Evolutionary conservation across 2,329 filamentous ascomycete species (phyloP).

Genomic region (Neonectria coccinea): DNA sequence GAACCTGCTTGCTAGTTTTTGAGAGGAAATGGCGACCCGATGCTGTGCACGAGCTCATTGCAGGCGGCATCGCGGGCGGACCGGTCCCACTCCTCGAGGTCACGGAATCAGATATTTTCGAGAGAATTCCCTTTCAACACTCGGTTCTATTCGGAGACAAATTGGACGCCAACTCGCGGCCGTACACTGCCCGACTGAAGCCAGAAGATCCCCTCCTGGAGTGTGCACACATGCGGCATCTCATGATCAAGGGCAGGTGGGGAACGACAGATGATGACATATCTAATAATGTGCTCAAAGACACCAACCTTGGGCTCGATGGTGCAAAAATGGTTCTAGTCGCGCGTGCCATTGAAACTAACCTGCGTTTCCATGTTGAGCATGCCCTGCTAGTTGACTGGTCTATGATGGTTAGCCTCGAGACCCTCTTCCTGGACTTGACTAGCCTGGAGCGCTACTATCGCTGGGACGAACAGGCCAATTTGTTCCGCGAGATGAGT

Average conservation of each 20-base stretch:
- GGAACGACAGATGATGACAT: not conserved
- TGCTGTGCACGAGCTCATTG: not conserved
- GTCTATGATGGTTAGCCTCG: slow-evolving; percentile 22
- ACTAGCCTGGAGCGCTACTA: not conserved
- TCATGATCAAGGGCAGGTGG: slow-evolving; percentile 19
- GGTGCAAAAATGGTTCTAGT: rapidly evolving
- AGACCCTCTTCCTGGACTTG: slow-evolving; percentile 32
- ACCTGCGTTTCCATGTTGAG: not conserved
- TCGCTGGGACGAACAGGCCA: not conserved
- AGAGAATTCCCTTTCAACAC: not conserved
- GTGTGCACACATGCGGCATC: slow-evolving; percentile 22
- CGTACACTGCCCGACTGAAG: not conserved
- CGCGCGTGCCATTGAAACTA: not conserved
- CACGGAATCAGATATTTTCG: not conserved
- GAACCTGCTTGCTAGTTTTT: slow-evolving; percentile 22
- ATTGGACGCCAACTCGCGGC: not conserved
- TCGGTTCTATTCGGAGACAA: too few species aligned
- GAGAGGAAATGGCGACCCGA: slow-evolving; percentile 6
- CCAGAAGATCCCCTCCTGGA: slow-evolving; percentile 2
- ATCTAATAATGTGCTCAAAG: too few species aligned
- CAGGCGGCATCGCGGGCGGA: not conserved
- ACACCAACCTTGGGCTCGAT: not conserved
- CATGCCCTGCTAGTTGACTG: slow-evolving; percentile 10
- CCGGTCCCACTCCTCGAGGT: not conserved
- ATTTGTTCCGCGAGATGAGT: slow-evolving; percentile 8